These are phyloP conservation scores for Ochromonas danica DNA, from an alignment of 108 stramenopile species.

Conservation along the genomic window DNA sequence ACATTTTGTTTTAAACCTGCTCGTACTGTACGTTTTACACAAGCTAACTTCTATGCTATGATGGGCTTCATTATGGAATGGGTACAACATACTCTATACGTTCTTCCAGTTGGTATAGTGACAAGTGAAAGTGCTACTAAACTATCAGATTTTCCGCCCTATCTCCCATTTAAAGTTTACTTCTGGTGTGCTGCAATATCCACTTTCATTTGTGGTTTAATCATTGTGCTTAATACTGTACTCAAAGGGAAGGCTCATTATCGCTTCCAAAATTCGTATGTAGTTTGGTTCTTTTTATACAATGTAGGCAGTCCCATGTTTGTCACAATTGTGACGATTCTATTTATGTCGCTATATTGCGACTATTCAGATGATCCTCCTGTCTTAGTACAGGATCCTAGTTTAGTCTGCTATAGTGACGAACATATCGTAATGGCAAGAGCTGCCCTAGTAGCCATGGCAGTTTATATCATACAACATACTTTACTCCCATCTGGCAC, in stretches of 20 bases:
- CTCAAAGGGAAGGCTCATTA: conserved; percentile 20
- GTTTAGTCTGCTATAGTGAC: conserved; percentile 3
- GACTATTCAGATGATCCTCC: conserved; percentile 5
- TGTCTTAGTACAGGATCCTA: conserved; percentile 10
- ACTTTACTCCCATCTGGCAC: conserved; percentile 32
- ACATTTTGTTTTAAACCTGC: conserved; percentile 36
- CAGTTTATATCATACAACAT: conserved; percentile 29
- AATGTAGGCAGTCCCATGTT: conserved; percentile 32
- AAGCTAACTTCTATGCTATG: conserved; percentile 26
- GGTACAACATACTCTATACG: conserved; percentile 22
- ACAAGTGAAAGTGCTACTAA: not conserved
- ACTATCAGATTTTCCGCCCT: conserved; percentile 29
- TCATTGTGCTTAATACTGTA: conserved; percentile 20
- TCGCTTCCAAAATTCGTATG: conserved; percentile 20
- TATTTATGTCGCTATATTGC: conserved; percentile 22
- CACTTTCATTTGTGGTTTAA: conserved; percentile 21
- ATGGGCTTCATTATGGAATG: conserved; percentile 29
- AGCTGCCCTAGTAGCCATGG: conserved; percentile 22
- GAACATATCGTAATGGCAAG: conserved; percentile 16
- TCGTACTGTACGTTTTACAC: conserved; percentile 10
- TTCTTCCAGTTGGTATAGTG: conserved; percentile 22
- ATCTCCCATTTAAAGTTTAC: conserved; percentile 12
- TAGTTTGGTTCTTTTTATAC: conserved; percentile 30
- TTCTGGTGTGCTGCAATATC: conserved; percentile 6
- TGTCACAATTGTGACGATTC: conserved; percentile 26